phyloP scores from a whole-genome alignment of 306 rosid genomes.

The Fragaria ananassa region DNA sequence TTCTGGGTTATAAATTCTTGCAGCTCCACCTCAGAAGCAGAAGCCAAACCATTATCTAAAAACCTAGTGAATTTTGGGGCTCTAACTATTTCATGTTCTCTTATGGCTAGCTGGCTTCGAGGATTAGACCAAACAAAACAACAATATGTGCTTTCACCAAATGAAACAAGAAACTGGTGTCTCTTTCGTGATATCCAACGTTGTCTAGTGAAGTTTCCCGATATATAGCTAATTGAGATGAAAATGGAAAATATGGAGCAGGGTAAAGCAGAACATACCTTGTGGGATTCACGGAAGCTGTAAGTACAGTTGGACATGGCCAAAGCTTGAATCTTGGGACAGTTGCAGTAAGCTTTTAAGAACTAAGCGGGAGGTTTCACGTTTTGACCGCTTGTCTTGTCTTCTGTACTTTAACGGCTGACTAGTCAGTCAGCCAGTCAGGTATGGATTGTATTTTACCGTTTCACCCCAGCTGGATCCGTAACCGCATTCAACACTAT shows the following conservation, averaged over 20 bases:
- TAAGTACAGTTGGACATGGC: background rate
- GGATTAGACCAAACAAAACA: background rate
- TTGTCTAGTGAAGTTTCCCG: background rate
- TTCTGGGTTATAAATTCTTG: constrained; percentile 7
- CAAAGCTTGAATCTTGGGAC: background rate
- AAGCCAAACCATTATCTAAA: constrained; percentile 46
- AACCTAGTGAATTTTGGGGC: constrained; percentile 26
- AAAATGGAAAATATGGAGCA: background rate
- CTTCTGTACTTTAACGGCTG: constrained; percentile 4
- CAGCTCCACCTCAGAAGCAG: constrained; percentile 30
- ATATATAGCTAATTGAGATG: background rate
- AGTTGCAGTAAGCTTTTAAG: background rate
- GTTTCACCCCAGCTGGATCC: background rate
- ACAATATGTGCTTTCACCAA: constrained; percentile 11
- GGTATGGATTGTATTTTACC: background rate
- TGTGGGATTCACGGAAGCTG: background rate
- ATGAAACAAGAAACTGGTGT: background rate
- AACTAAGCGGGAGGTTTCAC: background rate
- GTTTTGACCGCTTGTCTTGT: background rate
- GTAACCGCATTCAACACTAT: background rate
- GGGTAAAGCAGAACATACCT: constrained; percentile 8
- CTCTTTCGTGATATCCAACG: constrained; percentile 1
- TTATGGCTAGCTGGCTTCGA: background rate
- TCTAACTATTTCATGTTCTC: constrained; percentile 7
- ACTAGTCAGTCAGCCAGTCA: background rate